Base-by-base conservation (phyloP, 1,284 basidiomycete species). In the Cutaneotrichosporon cutaneum region DNA sequence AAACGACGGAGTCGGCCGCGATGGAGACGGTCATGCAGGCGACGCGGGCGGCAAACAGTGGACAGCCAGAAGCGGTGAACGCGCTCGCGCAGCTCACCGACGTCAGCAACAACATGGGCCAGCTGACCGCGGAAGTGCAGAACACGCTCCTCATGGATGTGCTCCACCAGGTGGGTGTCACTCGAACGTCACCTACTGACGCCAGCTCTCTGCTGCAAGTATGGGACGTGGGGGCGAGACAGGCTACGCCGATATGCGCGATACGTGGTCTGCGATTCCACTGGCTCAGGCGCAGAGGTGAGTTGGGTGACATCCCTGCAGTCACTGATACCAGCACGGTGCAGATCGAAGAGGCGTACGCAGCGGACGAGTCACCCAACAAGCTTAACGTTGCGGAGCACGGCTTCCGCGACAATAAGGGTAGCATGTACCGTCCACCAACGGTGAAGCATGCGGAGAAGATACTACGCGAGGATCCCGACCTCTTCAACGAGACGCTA, bases 301-400 rank as follows among this genome's bases (percentile, higher is more conserved):
- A 64, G 74, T 66, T 53, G 30, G 39, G 27, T 32, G 18, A 32
- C 18, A 4, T 22, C 24, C 51, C 51, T 21, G 33, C 32, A 39
- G 30, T 35, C n/a, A 8, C 36, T 51, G 32, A 50, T 44, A 32
- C 7, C 39, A 74, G 70, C 13, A 62, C 63, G 7, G 63, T 70
- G 2, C 70, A 70, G 33, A 63, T 75, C 14, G 62, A 70, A 11
- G 87, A 89, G 2, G 86, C 90, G 0, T 95, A 88, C 85, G 92
- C 95, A 75, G 86, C 87, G 35, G 94, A 98, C 77, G 77, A 84
- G 1, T 86, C 85, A 77, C 83, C 86, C 9, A 82, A 89, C 68
- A 98, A 98, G 82, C 84, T 97, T 76, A 97, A 98, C 80, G 84
- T 99, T 21, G 91, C 94, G 52, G 87, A 94, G 32, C 90, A 91